These are phyloP conservation scores for Ophiostoma quercus DNA, from an alignment of 2,329 filamentous ascomycete genomes.

Conservation along the genomic window DNA sequence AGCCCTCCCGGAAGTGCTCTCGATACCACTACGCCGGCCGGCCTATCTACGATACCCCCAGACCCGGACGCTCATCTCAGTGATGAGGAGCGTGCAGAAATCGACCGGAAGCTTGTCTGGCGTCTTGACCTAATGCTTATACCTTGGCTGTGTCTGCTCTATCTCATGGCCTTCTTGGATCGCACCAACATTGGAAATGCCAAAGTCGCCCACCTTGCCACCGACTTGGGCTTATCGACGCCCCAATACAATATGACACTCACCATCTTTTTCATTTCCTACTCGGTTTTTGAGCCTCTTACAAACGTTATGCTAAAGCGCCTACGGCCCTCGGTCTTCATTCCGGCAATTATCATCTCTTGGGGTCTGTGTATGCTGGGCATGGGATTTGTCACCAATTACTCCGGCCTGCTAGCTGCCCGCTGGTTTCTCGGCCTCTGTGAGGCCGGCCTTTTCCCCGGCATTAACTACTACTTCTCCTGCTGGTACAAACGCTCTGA, in stretches of 20 bases:
- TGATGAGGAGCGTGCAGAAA: constrained; percentile 31
- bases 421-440: constrained; percentile 67
- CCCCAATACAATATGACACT: constrained; percentile 68
- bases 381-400: constrained; percentile 62
- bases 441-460: constrained; percentile 71
- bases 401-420: constrained; percentile 59
- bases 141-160: constrained; percentile 58
- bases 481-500: constrained; percentile 76
- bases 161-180: constrained; percentile 69
- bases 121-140: constrained; percentile 35
- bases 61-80: constrained; percentile 35
- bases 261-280: constrained; percentile 83
- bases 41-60: constrained; percentile 23
- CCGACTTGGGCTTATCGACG: constrained; percentile 57
- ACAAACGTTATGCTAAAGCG: constrained; percentile 78
- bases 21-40: background rate
- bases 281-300: constrained; percentile 70
- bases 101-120: constrained; percentile 34
- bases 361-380: constrained; percentile 67
- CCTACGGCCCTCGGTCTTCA: constrained; percentile 69
- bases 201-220: constrained; percentile 50
- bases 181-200: constrained; percentile 74
- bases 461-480: constrained; percentile 63
- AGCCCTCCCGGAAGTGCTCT: constrained; percentile 18
- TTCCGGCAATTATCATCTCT: constrained; percentile 69